Base-by-base conservation (phyloP, 108 stramenopile genomes). In the Nitzschia palea region DNA sequence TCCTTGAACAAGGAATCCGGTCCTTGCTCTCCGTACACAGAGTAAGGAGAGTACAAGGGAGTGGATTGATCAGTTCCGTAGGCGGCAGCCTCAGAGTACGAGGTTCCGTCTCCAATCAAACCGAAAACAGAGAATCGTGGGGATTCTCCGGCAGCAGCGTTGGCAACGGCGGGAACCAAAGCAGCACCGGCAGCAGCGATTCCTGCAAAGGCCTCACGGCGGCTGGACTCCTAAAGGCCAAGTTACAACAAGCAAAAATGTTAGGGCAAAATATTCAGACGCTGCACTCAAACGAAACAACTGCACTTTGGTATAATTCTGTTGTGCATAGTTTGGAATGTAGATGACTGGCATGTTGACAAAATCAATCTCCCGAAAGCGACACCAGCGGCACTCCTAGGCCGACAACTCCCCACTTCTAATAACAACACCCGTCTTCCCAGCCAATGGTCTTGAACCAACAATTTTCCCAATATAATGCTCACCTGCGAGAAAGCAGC, bases 71-170 rank as follows among this genome's bases (percentile, higher is more conserved):
- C 92, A 47, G 78, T 72, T 69, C 92, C 92, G 78, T 90, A 94
- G 26, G 92, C 92, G 60, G 87, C 92, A 63, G 89, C 92, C 80
- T 94, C 92, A 48, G 89, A 90, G 76, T 88, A 88, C 37, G 86
- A 65, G 53, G 78, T 65, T 58, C 92, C 92, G 70, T 94, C 92
- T 51, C 92, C 92, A 62, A 90, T 78, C 17, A 94, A 40, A 42
- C 92, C 92, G 82, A 94, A 94, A 52, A 94, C 86, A 54, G 89
- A 90, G 89, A 94, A 90, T 71, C 87, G 87, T 59, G 92, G 92
- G 32, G 88, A 90, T 68, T 94, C 92, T 44, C 92, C 92, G 32
- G 74, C 86, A 53, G 92, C 85, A 44, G 92, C 92, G 65, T 86
- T 85, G 78, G 92, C 92, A 58, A 70, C 86, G 35, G 73, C 83